These are phyloP conservation scores for Microcera coccophila DNA, from an alignment of 2,329 filamentous ascomycete species.

Conservation along the genomic window DNA sequence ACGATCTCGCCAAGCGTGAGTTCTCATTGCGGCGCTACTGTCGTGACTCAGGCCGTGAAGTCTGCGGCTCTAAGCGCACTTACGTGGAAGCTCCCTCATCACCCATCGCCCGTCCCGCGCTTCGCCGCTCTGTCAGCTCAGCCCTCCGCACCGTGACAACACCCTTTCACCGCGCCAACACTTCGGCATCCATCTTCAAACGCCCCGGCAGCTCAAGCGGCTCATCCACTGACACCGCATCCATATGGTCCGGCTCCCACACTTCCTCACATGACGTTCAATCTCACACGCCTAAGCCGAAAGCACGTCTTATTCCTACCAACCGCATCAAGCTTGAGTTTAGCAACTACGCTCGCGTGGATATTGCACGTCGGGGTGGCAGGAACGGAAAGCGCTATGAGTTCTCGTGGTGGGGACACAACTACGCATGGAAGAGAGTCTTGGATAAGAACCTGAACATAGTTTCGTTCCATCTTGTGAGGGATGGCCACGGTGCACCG, in stretches of 20 bases:
- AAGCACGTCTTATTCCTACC: slow-evolving; percentile 50
- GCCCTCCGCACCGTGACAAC: slow-evolving; percentile 45
- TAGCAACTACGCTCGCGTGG: slow-evolving; percentile 92
- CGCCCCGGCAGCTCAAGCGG: slow-evolving; percentile 11
- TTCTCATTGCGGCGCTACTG: slow-evolving; percentile 91
- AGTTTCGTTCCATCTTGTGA: slow-evolving; percentile 76
- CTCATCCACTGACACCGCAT: slow-evolving; percentile 19
- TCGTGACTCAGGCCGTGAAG: slow-evolving; percentile 86
- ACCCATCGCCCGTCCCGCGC: slow-evolving; percentile 34
- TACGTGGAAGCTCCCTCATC: slow-evolving; percentile 36
- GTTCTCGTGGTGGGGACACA: slow-evolving; percentile 89
- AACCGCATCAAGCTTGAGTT: slow-evolving; percentile 89
- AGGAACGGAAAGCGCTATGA: slow-evolving; percentile 73
- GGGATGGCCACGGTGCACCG: slow-evolving; percentile 56
- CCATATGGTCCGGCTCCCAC: slow-evolving; percentile 24
- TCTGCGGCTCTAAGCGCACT: slow-evolving; percentile 78
- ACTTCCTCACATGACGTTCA: slow-evolving; percentile 14
- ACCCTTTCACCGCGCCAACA: slow-evolving; percentile 30
- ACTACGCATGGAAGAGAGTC: slow-evolving; percentile 78
- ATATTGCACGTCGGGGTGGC: slow-evolving; percentile 65
- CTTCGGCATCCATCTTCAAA: slow-evolving; percentile 21
- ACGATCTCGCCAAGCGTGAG: slow-evolving; percentile 78
- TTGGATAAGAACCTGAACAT: slow-evolving; percentile 65
- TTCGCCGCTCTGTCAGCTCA: slow-evolving; percentile 43
- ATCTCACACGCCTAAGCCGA: slow-evolving; percentile 29